These are phyloP conservation scores for Pseudonitzschia multistriata DNA, from an alignment of 108 stramenopile genomes.

Conservation along the genomic window DNA sequence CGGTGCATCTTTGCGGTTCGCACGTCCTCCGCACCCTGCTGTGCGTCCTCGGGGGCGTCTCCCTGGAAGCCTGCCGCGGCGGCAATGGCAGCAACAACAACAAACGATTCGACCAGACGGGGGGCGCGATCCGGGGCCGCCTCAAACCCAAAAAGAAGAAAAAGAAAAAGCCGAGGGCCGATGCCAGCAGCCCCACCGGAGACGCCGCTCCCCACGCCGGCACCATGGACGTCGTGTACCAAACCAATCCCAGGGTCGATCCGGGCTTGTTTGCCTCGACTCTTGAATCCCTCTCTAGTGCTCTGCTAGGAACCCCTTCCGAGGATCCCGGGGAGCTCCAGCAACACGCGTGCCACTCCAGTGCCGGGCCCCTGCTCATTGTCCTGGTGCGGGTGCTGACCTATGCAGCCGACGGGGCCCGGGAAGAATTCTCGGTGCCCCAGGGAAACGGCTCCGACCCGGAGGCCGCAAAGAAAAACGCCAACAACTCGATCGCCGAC, in stretches of 20 bases:
- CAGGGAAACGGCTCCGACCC: not conserved
- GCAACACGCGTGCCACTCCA: constrained; percentile 66
- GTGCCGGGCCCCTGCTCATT: constrained; percentile 77
- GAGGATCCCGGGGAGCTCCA: constrained; percentile 64
- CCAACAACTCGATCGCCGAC: constrained; percentile 27
- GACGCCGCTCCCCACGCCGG: constrained; percentile 28
- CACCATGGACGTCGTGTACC: constrained; percentile 34
- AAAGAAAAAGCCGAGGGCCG: constrained; percentile 37
- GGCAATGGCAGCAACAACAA: constrained; percentile 10
- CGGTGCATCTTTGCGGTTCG: constrained; percentile 82
- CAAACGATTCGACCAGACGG: constrained; percentile 35
- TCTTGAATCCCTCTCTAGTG: constrained; percentile 33
- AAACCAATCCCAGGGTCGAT: constrained; percentile 39
- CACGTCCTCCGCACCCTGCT: constrained; percentile 78
- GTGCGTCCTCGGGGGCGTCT: constrained; percentile 70
- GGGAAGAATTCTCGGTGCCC: constrained; percentile 2
- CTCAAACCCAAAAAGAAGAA: constrained; percentile 65
- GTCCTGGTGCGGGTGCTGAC: constrained; percentile 68
- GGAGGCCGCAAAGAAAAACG: constrained; percentile 7
- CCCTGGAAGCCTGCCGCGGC: constrained; percentile 36
- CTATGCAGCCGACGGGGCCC: constrained; percentile 33
- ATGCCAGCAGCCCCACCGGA: constrained; percentile 8
- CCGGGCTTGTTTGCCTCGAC: constrained; percentile 9
- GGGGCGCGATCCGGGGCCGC: constrained; percentile 57
- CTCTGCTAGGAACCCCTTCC: constrained; percentile 27